A percentile compares a stretch with the other conserved stretches of the same genome.
phyloP scores from a whole-genome alignment of 805 yeast genomes.

The Lachancea sp. region DNA sequence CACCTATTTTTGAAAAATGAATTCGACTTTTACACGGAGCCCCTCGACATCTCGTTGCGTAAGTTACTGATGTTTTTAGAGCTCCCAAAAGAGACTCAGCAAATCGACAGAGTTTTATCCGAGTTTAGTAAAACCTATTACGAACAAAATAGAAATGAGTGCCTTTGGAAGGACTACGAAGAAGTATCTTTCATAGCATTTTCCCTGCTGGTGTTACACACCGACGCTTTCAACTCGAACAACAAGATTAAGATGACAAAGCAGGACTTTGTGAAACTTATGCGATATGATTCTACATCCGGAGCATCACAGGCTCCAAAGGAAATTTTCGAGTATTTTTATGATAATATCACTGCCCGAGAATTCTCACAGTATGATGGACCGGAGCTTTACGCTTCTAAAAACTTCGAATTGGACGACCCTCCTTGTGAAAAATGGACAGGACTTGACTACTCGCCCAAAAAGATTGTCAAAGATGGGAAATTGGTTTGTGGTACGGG shows the following conservation, averaged over 20 bases:
- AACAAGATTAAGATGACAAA: constrained; percentile 64
- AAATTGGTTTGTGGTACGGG: not conserved
- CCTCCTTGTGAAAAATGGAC: not conserved
- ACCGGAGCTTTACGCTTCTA: not conserved
- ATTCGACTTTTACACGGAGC: constrained; percentile 48
- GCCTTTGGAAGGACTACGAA: constrained; percentile 37
- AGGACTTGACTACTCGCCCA: constrained; percentile 20
- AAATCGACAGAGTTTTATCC: constrained; percentile 61
- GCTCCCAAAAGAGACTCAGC: constrained; percentile 68
- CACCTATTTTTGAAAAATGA: constrained; percentile 24
- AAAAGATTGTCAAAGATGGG: constrained; percentile 1
- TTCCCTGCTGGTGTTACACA: constrained; percentile 64
- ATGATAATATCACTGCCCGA: constrained; percentile 57
- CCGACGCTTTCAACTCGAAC: constrained; percentile 63
- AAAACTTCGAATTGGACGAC: not conserved
- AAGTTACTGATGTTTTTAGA: constrained; percentile 51
- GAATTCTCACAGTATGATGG: constrained; percentile 40
- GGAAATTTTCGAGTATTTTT: constrained; percentile 50
- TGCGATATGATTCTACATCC: constrained; percentile 31
- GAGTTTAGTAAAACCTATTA: constrained; percentile 51
- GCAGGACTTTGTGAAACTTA: constrained; percentile 50
- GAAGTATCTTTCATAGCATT: constrained; percentile 58
- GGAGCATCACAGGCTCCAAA: constrained; percentile 30
- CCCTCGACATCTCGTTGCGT: constrained; percentile 61
- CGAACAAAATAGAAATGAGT: constrained; percentile 22